Evolutionary conservation across 345 rosid species (phyloP).

Genomic region (Brassica nigra): DNA sequence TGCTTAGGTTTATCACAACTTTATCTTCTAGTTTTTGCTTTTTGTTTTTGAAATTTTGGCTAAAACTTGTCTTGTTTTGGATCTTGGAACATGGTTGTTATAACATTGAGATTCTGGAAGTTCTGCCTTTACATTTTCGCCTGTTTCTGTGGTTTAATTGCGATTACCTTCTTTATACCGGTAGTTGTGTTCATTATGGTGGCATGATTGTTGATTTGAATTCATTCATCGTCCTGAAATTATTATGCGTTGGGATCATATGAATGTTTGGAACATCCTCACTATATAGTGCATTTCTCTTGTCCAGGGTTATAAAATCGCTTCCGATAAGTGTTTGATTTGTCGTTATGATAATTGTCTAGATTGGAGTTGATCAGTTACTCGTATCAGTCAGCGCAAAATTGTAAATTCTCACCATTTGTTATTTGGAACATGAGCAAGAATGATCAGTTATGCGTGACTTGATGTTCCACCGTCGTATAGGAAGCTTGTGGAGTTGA

Average conservation of each 20-base stretch:
- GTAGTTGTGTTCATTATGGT: neutral
- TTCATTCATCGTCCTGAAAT: neutral
- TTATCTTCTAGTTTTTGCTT: neutral
- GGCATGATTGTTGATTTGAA: neutral
- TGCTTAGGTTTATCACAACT: conserved; percentile 49
- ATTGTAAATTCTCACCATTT: neutral
- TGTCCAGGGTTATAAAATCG: neutral
- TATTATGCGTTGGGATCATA: neutral
- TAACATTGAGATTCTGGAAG: neutral
- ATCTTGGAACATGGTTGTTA: neutral
- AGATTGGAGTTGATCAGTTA: neutral
- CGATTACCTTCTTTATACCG: neutral
- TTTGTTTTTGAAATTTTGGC: neutral
- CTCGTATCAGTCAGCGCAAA: no score
- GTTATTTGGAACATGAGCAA: neutral
- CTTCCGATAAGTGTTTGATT: neutral
- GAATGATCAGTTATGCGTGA: neutral
- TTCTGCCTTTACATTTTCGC: neutral
- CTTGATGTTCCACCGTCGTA: neutral
- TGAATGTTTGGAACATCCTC: neutral
- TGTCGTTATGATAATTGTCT: neutral
- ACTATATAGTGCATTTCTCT: neutral
- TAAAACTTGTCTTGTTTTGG: conserved; percentile 21
- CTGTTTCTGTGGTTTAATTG: neutral
- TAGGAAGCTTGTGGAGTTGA: neutral